Evolutionary conservation across 2,329 filamentous ascomycete species (phyloP), one percentile per base, ranked within the genome.

Genomic region (Aspergillus sp.): DNA sequence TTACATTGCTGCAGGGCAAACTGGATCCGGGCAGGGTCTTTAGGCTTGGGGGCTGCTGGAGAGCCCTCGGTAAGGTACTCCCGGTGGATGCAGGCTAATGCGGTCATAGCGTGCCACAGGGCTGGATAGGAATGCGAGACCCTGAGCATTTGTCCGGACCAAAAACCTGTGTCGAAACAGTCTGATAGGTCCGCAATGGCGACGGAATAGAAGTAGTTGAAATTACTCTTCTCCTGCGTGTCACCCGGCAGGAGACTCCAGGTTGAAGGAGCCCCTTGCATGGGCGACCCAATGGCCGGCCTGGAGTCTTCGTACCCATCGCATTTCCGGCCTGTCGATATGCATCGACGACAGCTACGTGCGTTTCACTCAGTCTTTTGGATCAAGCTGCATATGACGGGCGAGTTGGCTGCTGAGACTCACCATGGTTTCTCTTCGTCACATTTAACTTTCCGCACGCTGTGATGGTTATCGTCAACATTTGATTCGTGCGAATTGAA

Each of bases 381-480:
- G 14, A 6, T 16, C 14, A 14, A 39, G 36, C 12, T 39, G 11
- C 36, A 39, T 4, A 16, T 6, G 31, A 32, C 31, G 20, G 20
- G 20, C 20, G 31, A 32, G 31, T 12, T 6, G 14, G 36, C 14
- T 14, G 36, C n/a, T 14, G 12, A 18, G 18, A 22, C 55, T 53
- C 24, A 57, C 55, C 42, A 47, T 29, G 42, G 55, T 14, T 57
- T 57, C 9, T 31, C 32, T 20, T 57, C 55, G 29, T 57, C 55
- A 49, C 55, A 57, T 47, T 57, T 57, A 7, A 57, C 31, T n/a
- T 31, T 52, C 22, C 55, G 50, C 20, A 54, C 47, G n/a, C 55
- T 57, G 14, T 18, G 6, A 4, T 4, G 10, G 20, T 56, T 36
- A 56, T 11, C 16, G 16, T 24, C 29, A 32, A 0, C 22, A 16